A percentile compares a stretch with the other conserved stretches of the same genome.
These are phyloP conservation scores for Tuber calosporum DNA, from an alignment of 495 filamentous ascomycete genomes.

Conservation along the genomic window DNA sequence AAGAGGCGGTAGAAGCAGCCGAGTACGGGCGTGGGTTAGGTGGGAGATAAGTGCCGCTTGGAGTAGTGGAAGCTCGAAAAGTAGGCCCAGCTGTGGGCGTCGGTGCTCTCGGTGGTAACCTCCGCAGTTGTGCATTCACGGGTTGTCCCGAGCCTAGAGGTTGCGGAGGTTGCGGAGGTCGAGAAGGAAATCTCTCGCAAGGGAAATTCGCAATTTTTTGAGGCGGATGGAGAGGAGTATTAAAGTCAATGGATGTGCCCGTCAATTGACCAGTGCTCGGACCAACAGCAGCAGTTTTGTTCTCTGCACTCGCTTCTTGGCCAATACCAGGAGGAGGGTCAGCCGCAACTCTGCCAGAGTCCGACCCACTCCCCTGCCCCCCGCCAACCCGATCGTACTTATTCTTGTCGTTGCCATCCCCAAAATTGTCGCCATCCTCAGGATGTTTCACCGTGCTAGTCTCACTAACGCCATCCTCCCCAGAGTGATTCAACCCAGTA, in stretches of 20 bases:
- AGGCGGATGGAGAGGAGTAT: not conserved
- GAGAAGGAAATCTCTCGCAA: not conserved
- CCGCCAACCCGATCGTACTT: not conserved
- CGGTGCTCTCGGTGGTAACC: not conserved
- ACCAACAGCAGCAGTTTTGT: not conserved
- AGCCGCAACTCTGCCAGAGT: not conserved
- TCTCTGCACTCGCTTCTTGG: not conserved
- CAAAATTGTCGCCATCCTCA: not conserved
- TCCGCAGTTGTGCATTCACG: not conserved
- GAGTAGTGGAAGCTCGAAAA: not conserved
- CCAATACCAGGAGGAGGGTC: not conserved
- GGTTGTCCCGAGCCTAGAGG: not conserved
- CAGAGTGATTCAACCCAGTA: not conserved
- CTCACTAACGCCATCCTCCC: not conserved
- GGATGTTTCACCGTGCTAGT: not conserved
- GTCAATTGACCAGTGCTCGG: not conserved
- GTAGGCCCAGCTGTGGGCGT: not conserved
- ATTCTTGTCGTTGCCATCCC: not conserved
- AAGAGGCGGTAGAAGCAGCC: not conserved
- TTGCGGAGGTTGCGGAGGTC: not conserved
- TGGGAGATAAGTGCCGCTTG: not conserved
- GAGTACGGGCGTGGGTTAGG: not conserved
- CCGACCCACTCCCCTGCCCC: not conserved
- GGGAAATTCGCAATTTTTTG: not conserved
- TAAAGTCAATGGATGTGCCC: not conserved